Conservation (phyloP, 164 flowering plant genomes). For the Vitis rotundifolia region DNA sequence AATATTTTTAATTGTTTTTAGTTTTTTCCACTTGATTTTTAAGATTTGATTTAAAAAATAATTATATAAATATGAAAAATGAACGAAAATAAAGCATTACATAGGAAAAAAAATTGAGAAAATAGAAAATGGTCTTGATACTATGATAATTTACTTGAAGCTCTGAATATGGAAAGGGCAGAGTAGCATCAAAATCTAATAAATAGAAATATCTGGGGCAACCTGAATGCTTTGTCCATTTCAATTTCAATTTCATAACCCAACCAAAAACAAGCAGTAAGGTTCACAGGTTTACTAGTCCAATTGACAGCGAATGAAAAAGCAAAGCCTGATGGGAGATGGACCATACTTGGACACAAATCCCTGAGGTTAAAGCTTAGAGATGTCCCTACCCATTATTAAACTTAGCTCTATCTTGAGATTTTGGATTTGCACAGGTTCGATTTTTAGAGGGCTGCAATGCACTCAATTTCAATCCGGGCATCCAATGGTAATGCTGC, state of each 20-base stretch:
- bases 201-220: neutral
- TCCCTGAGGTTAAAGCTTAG: neutral
- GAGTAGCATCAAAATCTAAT: neutral
- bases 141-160: no score
- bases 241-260: neutral
- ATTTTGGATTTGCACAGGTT: neutral
- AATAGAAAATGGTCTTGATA: no score
- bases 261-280: neutral
- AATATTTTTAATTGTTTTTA: no score
- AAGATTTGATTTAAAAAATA: no score
- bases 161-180: neutral
- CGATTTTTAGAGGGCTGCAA: constrained; percentile 53
- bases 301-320: neutral
- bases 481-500: constrained; percentile 90
- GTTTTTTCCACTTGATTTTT: no score
- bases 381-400: neutral
- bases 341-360: neutral
- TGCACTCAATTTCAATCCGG: constrained; percentile 92
- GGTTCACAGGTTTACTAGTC: neutral
- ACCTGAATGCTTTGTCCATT: neutral
- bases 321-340: neutral
- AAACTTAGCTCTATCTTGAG: neutral
- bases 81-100: no score
- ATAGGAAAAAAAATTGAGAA: no score
- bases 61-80: no score